These are phyloP conservation scores for Rosa lucieae DNA, from an alignment of 306 rosid species.

Conservation along the genomic window DNA sequence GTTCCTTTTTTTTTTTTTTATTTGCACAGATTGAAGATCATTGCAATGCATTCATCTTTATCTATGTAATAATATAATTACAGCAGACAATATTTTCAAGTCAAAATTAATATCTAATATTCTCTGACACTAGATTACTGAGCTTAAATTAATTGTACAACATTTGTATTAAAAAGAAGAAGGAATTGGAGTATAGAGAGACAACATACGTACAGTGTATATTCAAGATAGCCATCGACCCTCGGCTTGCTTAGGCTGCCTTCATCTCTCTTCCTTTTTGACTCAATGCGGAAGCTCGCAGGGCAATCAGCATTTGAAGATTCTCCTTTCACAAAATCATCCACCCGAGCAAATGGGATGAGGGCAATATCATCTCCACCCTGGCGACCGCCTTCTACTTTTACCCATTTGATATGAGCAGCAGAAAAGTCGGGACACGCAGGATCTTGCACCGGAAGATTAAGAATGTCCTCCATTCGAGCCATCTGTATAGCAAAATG, in stretches of 20 bases:
- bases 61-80: not conserved
- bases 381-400: slow-evolving; percentile 79
- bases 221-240: slow-evolving; percentile 84
- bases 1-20: too few relatives aligned
- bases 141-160: not conserved
- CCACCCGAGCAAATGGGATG: slow-evolving; percentile 70
- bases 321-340: slow-evolving; percentile 79
- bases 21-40: slow-evolving; percentile 2
- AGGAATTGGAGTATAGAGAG: not conserved
- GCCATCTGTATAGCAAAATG: slow-evolving; percentile 48
- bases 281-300: slow-evolving; percentile 70
- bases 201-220: slow-evolving; percentile 51
- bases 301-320: slow-evolving; percentile 66
- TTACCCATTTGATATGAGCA: slow-evolving; percentile 61
- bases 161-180: not conserved
- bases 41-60: not conserved
- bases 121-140: not conserved
- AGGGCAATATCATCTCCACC: slow-evolving; percentile 81
- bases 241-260: slow-evolving; percentile 73
- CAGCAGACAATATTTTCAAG: too few relatives aligned
- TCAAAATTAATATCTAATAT: not conserved
- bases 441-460: slow-evolving; percentile 78
- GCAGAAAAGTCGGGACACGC: slow-evolving; percentile 59
- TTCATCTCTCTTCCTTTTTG: slow-evolving; percentile 62
- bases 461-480: slow-evolving; percentile 80